Percentiles rank a stretch among this genome's conserved stretches.
Conservation (phyloP, 148 eudicot species). For the Rhododendron griersonianum region DNA sequence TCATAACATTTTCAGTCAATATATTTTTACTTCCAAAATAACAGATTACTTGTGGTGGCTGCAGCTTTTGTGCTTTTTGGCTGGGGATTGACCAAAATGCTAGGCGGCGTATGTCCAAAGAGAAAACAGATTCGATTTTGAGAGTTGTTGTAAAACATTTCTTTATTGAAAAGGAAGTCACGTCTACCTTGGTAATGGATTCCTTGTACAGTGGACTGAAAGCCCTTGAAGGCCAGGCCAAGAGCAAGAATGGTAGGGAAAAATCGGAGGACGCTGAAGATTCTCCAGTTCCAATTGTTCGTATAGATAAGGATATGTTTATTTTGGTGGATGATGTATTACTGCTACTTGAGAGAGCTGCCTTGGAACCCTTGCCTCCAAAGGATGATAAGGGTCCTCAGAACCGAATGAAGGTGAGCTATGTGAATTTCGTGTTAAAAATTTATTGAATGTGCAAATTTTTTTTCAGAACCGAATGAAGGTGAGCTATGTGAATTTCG, state of each 20-base stretch:
- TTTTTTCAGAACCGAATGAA: slow-evolving; percentile 71
- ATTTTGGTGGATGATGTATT: slow-evolving; percentile 78
- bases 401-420: slow-evolving; percentile 79
- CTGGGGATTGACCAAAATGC: slow-evolving; percentile 64
- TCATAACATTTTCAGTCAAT: background rate
- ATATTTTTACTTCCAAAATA: background rate
- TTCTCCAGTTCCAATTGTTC: slow-evolving; percentile 58
- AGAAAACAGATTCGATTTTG: slow-evolving; percentile 60
- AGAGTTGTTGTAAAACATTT: slow-evolving; percentile 74
- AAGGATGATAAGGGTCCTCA: slow-evolving; percentile 94
- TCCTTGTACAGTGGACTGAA: slow-evolving; percentile 91
- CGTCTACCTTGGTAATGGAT: slow-evolving; percentile 93
- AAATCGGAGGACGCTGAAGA: slow-evolving; percentile 53
- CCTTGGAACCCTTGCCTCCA: slow-evolving; percentile 81
- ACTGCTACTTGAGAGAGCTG: slow-evolving; percentile 74
- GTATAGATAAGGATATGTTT: slow-evolving; percentile 64
- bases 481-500: slow-evolving; percentile 35
- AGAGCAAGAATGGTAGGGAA: slow-evolving; percentile 47
- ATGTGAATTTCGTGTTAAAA: background rate
- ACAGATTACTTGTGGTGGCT: slow-evolving; percentile 11
- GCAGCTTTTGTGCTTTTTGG: slow-evolving; percentile 93
- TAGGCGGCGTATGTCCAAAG: slow-evolving; percentile 72
- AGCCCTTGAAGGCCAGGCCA: slow-evolving; percentile 79
- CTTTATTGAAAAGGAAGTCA: slow-evolving; percentile 87
- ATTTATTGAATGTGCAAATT: background rate